phyloP scores from a whole-genome alignment of 257 asterid genomes.

The Solanum virginianum region DNA sequence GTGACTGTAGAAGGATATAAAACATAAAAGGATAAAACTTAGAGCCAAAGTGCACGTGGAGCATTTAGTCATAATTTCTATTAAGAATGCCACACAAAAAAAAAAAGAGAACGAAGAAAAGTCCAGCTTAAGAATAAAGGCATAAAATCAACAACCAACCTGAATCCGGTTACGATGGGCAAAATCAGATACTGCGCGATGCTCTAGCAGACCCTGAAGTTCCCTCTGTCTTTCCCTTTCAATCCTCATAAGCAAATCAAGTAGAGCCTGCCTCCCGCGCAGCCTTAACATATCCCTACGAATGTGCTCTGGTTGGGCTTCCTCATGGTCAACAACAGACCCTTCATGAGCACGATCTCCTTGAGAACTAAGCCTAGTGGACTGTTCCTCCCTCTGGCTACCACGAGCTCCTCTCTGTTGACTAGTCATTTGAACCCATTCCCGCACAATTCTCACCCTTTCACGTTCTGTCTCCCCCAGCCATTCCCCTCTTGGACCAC shows the following conservation, averaged over 20 bases:
- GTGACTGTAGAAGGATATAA: conserved; percentile 43
- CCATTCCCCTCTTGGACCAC: conserved; percentile 75
- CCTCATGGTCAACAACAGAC: conserved; percentile 39
- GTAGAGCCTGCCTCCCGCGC: conserved; percentile 77
- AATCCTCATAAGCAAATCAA: conserved; percentile 75
- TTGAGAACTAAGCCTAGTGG: conserved; percentile 26
- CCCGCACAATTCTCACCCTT: conserved; percentile 90
- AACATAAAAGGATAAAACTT: neutral
- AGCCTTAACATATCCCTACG: conserved; percentile 77
- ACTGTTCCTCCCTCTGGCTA: conserved; percentile 45
- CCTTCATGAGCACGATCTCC: conserved; percentile 44
- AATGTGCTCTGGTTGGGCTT: conserved; percentile 67
- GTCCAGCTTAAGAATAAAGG: neutral
- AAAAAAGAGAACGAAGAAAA: neutral
- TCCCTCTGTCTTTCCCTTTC: conserved; percentile 85
- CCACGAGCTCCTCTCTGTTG: conserved; percentile 70
- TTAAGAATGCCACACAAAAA: neutral
- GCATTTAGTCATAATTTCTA: neutral
- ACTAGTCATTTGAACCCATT: conserved; percentile 91
- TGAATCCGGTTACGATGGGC: conserved; percentile 92
- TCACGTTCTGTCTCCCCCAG: conserved; percentile 94
- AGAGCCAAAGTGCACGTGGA: neutral
- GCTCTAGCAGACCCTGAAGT: conserved; percentile 69
- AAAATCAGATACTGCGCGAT: conserved; percentile 88
- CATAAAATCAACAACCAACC: conserved; percentile 23